A percentile compares a stretch with the other conserved stretches of the same genome.
Conservation (phyloP, 2,329 filamentous ascomycete species). For the Epicoccum sorghinum region DNA sequence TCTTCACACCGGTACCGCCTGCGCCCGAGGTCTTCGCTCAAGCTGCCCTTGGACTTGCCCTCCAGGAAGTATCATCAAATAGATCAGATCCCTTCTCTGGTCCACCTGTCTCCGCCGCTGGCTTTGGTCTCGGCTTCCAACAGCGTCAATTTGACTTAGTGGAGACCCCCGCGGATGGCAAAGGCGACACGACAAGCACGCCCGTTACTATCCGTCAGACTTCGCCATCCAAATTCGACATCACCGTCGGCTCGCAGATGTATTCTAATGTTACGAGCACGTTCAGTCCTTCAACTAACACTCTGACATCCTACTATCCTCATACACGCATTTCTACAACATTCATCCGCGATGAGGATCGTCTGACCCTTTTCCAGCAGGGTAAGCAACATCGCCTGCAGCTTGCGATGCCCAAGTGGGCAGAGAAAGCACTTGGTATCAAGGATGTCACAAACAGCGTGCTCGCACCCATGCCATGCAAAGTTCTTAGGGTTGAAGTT, state of each 20-base stretch:
- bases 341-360: constrained; percentile 67
- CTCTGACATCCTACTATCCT: constrained; percentile 78
- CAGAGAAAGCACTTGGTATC: constrained; percentile 82
- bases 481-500: constrained; percentile 89
- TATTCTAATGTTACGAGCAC: constrained; percentile 56
- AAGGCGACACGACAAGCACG: constrained; percentile 46
- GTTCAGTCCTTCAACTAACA: constrained; percentile 52
- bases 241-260: constrained; percentile 51
- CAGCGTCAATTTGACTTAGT: constrained; percentile 66
- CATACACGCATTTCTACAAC: constrained; percentile 80
- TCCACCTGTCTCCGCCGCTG: constrained; percentile 48
- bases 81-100: constrained; percentile 50
- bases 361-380: constrained; percentile 78
- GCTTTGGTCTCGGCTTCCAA: constrained; percentile 66
- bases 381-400: constrained; percentile 64
- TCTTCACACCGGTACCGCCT: constrained; percentile 70
- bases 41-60: constrained; percentile 78
- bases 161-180: constrained; percentile 53
- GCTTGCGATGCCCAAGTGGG: constrained; percentile 72
- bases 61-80: constrained; percentile 47
- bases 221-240: constrained; percentile 57
- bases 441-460: constrained; percentile 84
- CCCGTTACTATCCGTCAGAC: constrained; percentile 60
- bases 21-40: constrained; percentile 81
- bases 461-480: constrained; percentile 95